phyloP scores from a whole-genome alignment of 179 eudicot genomes.

The Corrigiola litoralis region DNA sequence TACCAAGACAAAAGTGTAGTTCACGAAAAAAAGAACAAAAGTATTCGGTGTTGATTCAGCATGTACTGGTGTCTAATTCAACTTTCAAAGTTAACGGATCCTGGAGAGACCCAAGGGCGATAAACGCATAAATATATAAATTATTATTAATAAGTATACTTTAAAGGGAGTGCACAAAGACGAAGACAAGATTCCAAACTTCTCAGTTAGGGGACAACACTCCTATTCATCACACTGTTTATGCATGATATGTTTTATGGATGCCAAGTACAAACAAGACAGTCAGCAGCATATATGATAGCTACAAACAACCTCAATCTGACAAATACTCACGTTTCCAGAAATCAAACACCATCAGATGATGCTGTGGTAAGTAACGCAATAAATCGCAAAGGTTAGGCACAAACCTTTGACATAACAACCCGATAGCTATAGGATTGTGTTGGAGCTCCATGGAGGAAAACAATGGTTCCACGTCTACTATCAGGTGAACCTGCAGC shows the following conservation, averaged over 20 bases:
- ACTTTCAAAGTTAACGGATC: too few relatives aligned
- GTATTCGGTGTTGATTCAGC: too few relatives aligned
- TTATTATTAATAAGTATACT: too few relatives aligned
- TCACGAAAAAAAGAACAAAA: background rate
- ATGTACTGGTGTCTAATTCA: too few relatives aligned
- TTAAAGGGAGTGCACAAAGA: too few relatives aligned
- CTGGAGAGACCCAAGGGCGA: too few relatives aligned
- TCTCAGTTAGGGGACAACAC: too few relatives aligned
- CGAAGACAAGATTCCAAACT: too few relatives aligned
- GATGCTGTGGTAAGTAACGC: background rate
- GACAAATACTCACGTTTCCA: background rate
- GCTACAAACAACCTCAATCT: background rate
- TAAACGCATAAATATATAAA: too few relatives aligned
- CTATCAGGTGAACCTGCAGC: constrained; percentile 66
- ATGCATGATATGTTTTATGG: background rate
- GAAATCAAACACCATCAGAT: background rate
- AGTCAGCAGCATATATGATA: background rate
- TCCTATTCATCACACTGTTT: background rate
- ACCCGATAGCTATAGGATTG: constrained; percentile 93
- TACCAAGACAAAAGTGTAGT: background rate
- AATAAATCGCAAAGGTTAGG: background rate
- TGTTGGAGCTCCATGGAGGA: constrained; percentile 97
- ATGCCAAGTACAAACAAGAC: background rate
- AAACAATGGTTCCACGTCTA: constrained; percentile 77
- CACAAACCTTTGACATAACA: constrained; percentile 89